Evolutionary conservation across 1,139 yeast species (phyloP).

Genomic region (Candida tetrigidarum): DNA sequence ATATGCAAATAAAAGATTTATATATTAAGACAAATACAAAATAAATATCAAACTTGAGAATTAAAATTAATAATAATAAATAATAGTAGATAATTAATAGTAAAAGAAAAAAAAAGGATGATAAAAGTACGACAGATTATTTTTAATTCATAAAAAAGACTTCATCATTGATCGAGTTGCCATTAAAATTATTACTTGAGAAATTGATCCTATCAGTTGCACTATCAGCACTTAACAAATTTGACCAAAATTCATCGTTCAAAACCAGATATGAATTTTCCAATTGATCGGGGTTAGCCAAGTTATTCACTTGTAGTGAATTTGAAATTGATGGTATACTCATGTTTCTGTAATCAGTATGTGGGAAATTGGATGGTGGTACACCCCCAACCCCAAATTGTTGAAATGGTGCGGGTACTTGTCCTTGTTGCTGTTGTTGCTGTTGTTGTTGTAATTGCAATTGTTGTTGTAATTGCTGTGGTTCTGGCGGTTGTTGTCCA

Average conservation of each 20-base stretch:
- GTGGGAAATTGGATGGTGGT: slow-evolving; percentile 1
- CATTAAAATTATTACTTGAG: slow-evolving; percentile 27
- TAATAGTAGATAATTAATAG: neutral
- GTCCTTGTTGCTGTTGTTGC: neutral
- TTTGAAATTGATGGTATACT: slow-evolving; percentile 15
- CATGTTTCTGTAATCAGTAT: slow-evolving; percentile 11
- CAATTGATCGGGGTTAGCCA: slow-evolving; percentile 25
- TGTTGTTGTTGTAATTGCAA: slow-evolving; percentile 2
- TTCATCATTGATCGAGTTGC: slow-evolving; percentile 27
- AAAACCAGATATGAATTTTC: slow-evolving; percentile 37
- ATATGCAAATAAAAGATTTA: slow-evolving; percentile 7
- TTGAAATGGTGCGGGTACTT: slow-evolving; percentile 3
- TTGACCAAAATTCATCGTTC: slow-evolving; percentile 51
- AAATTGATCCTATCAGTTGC: slow-evolving; percentile 36
- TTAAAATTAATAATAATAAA: neutral
- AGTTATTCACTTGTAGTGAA: slow-evolving; percentile 8
- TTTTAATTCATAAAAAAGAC: slow-evolving; percentile 29
- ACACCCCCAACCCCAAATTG: slow-evolving; percentile 8
- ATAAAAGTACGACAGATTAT: neutral
- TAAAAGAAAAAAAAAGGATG: too few relatives aligned
- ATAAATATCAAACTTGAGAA: slow-evolving; percentile 1
- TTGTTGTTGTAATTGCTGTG: neutral
- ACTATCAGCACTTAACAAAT: slow-evolving; percentile 39
- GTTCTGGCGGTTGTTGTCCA: neutral
- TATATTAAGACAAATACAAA: slow-evolving; percentile 1